These are phyloP conservation scores for Aspergillus campestris DNA, from an alignment of 495 filamentous ascomycete species.

Conservation along the genomic window DNA sequence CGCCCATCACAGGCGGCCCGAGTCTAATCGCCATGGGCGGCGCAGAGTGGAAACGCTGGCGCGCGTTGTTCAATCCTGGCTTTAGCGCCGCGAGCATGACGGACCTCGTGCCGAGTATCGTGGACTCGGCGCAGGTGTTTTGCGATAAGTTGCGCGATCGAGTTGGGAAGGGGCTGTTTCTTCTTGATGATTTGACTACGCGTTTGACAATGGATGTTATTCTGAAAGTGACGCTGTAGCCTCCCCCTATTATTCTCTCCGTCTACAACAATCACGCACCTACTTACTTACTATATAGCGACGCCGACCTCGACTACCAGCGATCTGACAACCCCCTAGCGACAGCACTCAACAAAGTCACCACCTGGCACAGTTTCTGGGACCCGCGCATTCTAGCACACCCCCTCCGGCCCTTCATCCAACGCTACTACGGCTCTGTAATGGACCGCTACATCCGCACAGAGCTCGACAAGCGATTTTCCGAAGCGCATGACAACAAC, in stretches of 20 bases:
- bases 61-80: constrained; percentile 1
- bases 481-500: background rate
- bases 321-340: background rate
- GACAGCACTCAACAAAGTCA: background rate
- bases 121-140: background rate
- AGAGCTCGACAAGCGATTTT: background rate
- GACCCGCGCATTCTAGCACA: background rate
- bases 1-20: constrained; percentile 2
- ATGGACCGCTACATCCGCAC: constrained; percentile 1
- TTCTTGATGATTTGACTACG: background rate
- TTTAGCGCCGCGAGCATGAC: background rate
- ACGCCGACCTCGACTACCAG: constrained; percentile 2
- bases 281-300: background rate
- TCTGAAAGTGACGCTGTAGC: constrained; percentile 1
- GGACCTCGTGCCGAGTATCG: background rate
- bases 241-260: no score
- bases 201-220: constrained; percentile 1
- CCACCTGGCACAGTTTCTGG: constrained; percentile 4
- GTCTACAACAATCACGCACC: background rate
- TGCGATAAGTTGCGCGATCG: background rate
- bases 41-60: background rate
- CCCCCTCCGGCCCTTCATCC: background rate
- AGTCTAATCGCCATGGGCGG: background rate
- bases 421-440: constrained; percentile 1
- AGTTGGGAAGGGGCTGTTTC: background rate